Conservation (phyloP, 768 basidiomycete species). For the Exidia glandulosa region DNA sequence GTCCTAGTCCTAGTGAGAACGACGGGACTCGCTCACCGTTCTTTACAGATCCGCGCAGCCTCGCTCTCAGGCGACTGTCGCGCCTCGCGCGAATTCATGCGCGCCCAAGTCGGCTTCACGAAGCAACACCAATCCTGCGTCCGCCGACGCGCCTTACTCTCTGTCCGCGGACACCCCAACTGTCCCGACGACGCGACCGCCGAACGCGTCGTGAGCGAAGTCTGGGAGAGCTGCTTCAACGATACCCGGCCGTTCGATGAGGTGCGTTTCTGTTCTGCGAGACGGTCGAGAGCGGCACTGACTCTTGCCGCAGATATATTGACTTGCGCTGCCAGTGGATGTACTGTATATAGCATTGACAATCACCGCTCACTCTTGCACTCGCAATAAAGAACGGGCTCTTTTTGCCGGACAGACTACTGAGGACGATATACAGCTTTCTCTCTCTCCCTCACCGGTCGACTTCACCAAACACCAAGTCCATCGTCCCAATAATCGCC, state of each 20-base stretch:
- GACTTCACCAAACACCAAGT: no score
- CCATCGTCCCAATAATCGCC: conserved; percentile 97
- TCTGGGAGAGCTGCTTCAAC: conserved; percentile 92
- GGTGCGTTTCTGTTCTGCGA: no score
- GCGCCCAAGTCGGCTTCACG: conserved; percentile 69
- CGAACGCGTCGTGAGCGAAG: conserved; percentile 86
- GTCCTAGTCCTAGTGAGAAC: no score
- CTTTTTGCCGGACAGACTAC: no score
- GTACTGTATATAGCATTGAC: no score
- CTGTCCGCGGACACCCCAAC: conserved; percentile 68
- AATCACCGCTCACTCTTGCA: no score
- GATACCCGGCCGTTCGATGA: conserved; percentile 98
- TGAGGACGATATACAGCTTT: no score
- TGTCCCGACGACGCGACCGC: conserved; percentile 71
- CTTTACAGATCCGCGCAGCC: conserved; percentile 79
- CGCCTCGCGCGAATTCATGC: conserved; percentile 67
- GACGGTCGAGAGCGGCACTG: no score
- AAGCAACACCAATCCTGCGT: conserved; percentile 96
- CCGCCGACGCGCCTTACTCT: conserved; percentile 72
- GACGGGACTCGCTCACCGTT: background rate
- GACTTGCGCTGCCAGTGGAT: no score
- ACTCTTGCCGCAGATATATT: no score
- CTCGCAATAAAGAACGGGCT: no score
- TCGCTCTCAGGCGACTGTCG: conserved; percentile 89
- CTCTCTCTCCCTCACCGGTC: no score